Percentiles rank a stretch among this genome's conserved stretches.
phyloP scores from a whole-genome alignment of 352 stramenopile genomes.

The Vaucheria bursata region DNA sequence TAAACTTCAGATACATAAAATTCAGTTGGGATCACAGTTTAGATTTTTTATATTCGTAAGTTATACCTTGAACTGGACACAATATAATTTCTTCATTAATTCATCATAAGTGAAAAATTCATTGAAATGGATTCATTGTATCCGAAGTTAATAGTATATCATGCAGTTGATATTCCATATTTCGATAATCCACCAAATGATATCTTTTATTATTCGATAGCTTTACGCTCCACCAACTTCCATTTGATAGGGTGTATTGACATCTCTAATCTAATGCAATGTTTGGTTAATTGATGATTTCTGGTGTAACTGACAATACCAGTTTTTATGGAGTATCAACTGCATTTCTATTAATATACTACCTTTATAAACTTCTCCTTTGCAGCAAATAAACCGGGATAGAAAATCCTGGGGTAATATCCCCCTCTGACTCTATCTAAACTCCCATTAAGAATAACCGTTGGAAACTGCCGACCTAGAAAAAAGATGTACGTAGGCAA shows the following conservation, averaged over 20 bases:
- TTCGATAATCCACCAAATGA: background rate
- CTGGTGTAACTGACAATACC: too few species aligned
- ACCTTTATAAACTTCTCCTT: conserved; percentile 43
- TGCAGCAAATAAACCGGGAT: conserved; percentile 44
- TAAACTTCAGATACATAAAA: background rate
- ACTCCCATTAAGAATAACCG: conserved; percentile 42
- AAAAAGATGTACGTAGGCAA: too few species aligned
- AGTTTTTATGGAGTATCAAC: too few species aligned
- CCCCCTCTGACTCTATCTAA: conserved; percentile 40
- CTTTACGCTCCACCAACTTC: too few species aligned
- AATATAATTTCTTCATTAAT: background rate
- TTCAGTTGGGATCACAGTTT: background rate
- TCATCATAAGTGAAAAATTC: background rate
- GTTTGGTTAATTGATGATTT: too few species aligned
- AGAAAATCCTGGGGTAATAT: conserved; percentile 49
- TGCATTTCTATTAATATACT: background rate
- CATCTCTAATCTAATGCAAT: too few species aligned
- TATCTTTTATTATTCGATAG: background rate
- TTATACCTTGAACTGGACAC: background rate
- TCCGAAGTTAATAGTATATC: background rate
- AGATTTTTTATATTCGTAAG: background rate
- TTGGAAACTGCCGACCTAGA: conserved; percentile 2
- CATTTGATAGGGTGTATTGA: background rate
- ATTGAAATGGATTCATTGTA: background rate
- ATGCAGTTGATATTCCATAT: background rate